Evolutionary conservation across 1,284 basidiomycete species (phyloP).

Genomic region (Pseudozyma flocculosa): DNA sequence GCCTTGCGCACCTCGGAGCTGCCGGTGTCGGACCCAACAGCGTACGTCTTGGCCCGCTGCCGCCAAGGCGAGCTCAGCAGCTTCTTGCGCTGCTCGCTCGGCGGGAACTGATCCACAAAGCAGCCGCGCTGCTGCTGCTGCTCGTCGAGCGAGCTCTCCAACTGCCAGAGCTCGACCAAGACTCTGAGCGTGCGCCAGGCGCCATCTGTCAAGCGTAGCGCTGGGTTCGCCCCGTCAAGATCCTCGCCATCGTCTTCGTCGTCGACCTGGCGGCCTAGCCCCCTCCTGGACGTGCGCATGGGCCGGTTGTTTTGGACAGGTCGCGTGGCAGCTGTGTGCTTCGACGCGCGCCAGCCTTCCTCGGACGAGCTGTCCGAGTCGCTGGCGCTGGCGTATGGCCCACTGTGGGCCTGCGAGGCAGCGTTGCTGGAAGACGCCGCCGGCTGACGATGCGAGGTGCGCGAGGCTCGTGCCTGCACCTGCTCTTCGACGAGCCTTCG

Average conservation of each 20-base stretch:
- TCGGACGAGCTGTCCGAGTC: too few species aligned
- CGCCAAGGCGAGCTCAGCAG: neutral
- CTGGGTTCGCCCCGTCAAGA: neutral
- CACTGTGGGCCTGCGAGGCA: too few species aligned
- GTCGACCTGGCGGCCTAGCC: too few species aligned
- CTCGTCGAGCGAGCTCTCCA: neutral
- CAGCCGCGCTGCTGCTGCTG: constrained; percentile 7
- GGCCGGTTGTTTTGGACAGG: too few species aligned
- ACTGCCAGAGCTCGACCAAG: constrained; percentile 20
- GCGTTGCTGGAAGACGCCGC: too few species aligned
- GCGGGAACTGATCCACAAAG: constrained; percentile 22
- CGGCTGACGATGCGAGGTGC: too few species aligned
- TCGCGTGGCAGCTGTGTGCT: too few species aligned
- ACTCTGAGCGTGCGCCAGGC: constrained; percentile 26
- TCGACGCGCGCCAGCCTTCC: too few species aligned
- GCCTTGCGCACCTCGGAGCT: constrained; percentile 12
- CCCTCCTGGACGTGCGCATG: too few species aligned
- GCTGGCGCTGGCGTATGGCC: too few species aligned
- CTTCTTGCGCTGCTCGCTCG: constrained; percentile 1
- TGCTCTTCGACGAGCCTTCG: constrained; percentile 4
- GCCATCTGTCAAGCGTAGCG: constrained; percentile 21
- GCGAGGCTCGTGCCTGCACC: constrained; percentile 1
- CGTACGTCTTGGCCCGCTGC: neutral
- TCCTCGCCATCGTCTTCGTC: constrained; percentile 10
- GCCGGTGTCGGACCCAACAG: constrained; percentile 2